Evolutionary conservation across 139 green algal genomes (phyloP).

Genomic region (Chlamydomonas asymmetrica): DNA sequence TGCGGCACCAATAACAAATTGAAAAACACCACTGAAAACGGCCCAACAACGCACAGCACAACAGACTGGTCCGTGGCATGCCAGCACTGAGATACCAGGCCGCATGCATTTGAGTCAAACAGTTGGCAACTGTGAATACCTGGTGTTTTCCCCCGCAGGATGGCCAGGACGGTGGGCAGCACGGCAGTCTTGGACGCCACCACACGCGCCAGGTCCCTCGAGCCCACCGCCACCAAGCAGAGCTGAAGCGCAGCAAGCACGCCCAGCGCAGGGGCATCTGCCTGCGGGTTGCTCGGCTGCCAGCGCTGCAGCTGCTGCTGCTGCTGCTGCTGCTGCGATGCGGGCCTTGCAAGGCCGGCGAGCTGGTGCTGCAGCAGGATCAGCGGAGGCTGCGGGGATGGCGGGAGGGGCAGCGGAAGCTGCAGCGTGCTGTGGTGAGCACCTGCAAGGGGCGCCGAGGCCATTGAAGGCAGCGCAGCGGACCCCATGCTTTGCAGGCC

Average conservation of each 20-base stretch:
- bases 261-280: slow-evolving; percentile 2
- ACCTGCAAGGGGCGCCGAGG: not conserved
- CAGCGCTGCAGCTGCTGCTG: not conserved
- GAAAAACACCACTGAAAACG: too few relatives aligned
- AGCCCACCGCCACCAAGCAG: slow-evolving; percentile 24
- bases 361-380: not conserved
- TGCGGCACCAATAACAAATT: too few relatives aligned
- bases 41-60: too few relatives aligned
- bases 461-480: not conserved
- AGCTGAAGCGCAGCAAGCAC: slow-evolving; percentile 28
- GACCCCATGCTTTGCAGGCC: not conserved
- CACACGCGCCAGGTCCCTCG: slow-evolving; percentile 29
- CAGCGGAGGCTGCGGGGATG: not conserved
- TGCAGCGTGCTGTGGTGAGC: not conserved
- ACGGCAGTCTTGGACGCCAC: slow-evolving; percentile 35
- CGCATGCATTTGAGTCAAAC: too few relatives aligned
- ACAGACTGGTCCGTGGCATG: too few relatives aligned
- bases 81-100: too few relatives aligned
- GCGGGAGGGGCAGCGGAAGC: not conserved
- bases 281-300: not conserved
- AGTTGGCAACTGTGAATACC: too few relatives aligned
- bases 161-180: slow-evolving; percentile 25
- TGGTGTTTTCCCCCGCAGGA: slow-evolving; percentile 6
- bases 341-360: not conserved
- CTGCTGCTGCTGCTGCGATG: not conserved